phyloP scores from a whole-genome alignment of 805 yeast genomes.

The Nakazawaea populi region DNA sequence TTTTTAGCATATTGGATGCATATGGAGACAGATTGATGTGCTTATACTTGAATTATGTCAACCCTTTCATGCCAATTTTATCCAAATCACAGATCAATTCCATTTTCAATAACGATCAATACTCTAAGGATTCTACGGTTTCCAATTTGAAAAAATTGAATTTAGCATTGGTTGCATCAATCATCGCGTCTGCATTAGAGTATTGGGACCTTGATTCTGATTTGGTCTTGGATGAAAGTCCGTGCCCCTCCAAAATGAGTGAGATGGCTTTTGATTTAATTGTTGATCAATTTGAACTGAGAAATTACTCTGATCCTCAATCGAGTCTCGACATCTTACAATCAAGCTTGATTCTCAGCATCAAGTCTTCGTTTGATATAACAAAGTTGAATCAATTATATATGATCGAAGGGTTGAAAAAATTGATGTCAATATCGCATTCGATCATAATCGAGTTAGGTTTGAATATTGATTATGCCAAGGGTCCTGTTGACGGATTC shows the following conservation, averaged over 20 bases:
- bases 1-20: constrained; percentile 4
- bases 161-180: constrained; percentile 1
- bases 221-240: constrained; percentile 6
- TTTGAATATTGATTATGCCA: not conserved
- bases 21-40: constrained; percentile 8
- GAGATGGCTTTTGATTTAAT: constrained; percentile 8
- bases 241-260: not conserved
- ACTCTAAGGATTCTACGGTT: not conserved
- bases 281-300: constrained; percentile 1
- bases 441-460: constrained; percentile 1
- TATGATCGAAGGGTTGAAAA: not conserved
- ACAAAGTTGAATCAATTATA: constrained; percentile 4
- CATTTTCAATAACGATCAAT: constrained; percentile 5
- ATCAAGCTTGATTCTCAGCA: constrained; percentile 7
- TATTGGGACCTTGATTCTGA: constrained; percentile 10
- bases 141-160: constrained; percentile 5
- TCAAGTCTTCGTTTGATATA: constrained; percentile 9
- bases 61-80: constrained; percentile 9
- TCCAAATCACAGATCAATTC: constrained; percentile 3
- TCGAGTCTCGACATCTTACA: constrained; percentile 3
- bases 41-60: constrained; percentile 8
- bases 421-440: constrained; percentile 2
- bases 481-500: not conserved
- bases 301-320: not conserved
- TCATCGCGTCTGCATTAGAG: constrained; percentile 6